Conservation (phyloP, 352 stramenopile species). For the Albugo candida region DNA sequence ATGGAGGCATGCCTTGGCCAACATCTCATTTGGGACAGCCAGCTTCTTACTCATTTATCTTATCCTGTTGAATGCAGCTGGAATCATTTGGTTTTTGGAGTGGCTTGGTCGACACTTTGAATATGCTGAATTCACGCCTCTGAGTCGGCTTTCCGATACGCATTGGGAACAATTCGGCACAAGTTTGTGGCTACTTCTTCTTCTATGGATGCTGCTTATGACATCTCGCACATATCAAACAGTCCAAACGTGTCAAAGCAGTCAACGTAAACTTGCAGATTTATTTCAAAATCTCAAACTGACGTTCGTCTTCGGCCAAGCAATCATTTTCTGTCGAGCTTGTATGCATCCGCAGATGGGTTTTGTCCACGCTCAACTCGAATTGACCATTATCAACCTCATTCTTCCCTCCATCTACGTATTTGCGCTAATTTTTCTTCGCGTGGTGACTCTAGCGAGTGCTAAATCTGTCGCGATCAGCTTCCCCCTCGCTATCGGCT, state of each 20-base stretch:
- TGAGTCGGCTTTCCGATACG: slow-evolving; percentile 37
- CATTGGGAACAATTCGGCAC: slow-evolving; percentile 74
- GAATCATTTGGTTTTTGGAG: slow-evolving; percentile 47
- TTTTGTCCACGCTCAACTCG: slow-evolving; percentile 71
- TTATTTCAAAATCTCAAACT: slow-evolving; percentile 60
- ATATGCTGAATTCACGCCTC: slow-evolving; percentile 30
- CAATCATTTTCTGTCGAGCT: slow-evolving; percentile 56
- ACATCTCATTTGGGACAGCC: not conserved
- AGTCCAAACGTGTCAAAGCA: slow-evolving; percentile 29
- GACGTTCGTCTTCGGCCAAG: slow-evolving; percentile 57
- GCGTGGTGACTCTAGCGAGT: slow-evolving; percentile 43
- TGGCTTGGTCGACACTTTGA: slow-evolving; percentile 55
- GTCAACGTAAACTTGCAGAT: slow-evolving; percentile 33
- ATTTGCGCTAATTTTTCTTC: slow-evolving; percentile 56
- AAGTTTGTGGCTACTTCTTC: slow-evolving; percentile 52
- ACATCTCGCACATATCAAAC: slow-evolving; percentile 39
- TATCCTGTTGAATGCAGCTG: slow-evolving; percentile 34
- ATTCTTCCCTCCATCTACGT: slow-evolving; percentile 75
- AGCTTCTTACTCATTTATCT: slow-evolving; percentile 6
- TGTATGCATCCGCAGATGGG: slow-evolving; percentile 68
- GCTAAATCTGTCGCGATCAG: slow-evolving; percentile 22
- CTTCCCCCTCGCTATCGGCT: slow-evolving; percentile 24
- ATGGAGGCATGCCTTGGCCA: slow-evolving; percentile 39
- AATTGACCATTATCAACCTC: slow-evolving; percentile 79
- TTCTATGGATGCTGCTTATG: slow-evolving; percentile 63